Conservation (phyloP, 306 rosid species). For the Notholithocarpus densiflorus region DNA sequence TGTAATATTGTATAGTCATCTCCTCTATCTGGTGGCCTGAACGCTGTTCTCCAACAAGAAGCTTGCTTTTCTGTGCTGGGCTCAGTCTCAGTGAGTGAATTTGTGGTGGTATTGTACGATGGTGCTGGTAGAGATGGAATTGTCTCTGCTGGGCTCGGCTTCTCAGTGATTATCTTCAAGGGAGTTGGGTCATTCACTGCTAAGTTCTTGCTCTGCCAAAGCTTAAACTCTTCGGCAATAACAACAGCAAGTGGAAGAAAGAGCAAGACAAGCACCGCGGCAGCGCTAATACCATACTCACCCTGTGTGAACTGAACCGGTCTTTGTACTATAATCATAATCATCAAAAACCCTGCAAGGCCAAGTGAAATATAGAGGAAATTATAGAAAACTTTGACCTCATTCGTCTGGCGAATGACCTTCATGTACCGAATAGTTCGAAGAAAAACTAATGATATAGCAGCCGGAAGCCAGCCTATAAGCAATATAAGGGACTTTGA, state of each 20-base stretch:
- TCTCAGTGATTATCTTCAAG: slow-evolving; percentile 23
- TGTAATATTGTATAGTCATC: slow-evolving; percentile 58
- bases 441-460: slow-evolving; percentile 39
- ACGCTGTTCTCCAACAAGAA: slow-evolving; percentile 46
- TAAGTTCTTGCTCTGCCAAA: slow-evolving; percentile 7
- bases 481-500: slow-evolving; percentile 40
- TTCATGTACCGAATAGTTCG: slow-evolving; percentile 44
- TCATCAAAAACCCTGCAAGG: slow-evolving; percentile 57
- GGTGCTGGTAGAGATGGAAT: neutral
- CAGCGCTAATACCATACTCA: slow-evolving; percentile 42
- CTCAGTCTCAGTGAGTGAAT: neutral
- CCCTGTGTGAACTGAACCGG: slow-evolving; percentile 16
- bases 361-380: slow-evolving; percentile 57
- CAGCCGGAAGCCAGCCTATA: slow-evolving; percentile 58
- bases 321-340: slow-evolving; percentile 46
- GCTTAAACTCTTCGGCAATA: slow-evolving; percentile 39
- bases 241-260: slow-evolving; percentile 41
- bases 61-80: neutral
- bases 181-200: neutral
- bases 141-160: slow-evolving; percentile 1
- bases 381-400: slow-evolving; percentile 44
- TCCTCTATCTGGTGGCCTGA: slow-evolving; percentile 45
- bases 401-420: slow-evolving; percentile 34
- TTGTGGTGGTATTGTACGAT: neutral
- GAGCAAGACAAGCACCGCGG: slow-evolving; percentile 38